phyloP scores from a whole-genome alignment of 306 rosid genomes.

The Cucurbita maxima region DNA sequence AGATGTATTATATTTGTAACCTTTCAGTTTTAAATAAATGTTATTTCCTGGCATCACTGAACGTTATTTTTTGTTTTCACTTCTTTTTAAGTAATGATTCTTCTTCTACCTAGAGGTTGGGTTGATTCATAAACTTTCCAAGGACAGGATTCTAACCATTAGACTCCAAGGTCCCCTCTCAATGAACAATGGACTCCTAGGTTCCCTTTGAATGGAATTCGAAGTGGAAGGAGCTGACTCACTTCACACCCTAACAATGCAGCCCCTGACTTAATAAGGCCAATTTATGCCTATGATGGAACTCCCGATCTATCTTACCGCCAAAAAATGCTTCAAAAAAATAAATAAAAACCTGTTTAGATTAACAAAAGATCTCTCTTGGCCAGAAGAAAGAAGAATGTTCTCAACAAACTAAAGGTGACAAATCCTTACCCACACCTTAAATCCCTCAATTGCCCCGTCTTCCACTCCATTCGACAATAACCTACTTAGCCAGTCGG shows the following conservation, averaged over 20 bases:
- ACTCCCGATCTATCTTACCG: not conserved
- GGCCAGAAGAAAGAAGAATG: not conserved
- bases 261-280: not conserved
- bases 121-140: too few relatives aligned
- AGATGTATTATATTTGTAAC: too few relatives aligned
- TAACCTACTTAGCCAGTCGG: not conserved
- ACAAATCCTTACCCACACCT: not conserved
- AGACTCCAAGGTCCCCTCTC: too few relatives aligned
- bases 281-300: not conserved
- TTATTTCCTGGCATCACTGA: too few relatives aligned
- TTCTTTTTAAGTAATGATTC: too few relatives aligned
- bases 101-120: too few relatives aligned
- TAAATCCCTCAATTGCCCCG: not conserved
- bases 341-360: not conserved
- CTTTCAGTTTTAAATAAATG: too few relatives aligned
- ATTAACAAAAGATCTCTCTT: not conserved
- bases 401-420: not conserved
- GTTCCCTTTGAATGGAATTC: too few relatives aligned
- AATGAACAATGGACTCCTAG: not conserved
- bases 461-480: not conserved
- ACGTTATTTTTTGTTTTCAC: too few relatives aligned
- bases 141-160: not conserved
- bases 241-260: not conserved
- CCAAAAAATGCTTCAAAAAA: not conserved
- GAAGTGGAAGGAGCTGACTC: not conserved